Evolutionary conservation across 225 moss, liverwort and hornwort genomes (phyloP).

Genomic region (Neckera pumila): DNA sequence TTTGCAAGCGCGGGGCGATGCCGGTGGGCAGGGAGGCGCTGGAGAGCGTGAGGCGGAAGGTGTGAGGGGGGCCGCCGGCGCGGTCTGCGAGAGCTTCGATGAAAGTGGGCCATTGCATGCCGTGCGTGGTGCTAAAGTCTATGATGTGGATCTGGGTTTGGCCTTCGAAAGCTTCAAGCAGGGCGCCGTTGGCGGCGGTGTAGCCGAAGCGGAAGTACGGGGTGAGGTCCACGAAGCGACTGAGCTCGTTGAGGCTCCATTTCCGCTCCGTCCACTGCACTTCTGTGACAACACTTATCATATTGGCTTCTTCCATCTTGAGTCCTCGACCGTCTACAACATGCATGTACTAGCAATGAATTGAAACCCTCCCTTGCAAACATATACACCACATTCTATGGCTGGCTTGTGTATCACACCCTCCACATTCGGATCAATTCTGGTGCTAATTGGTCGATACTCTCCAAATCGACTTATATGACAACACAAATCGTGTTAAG

Average conservation of each 20-base stretch:
- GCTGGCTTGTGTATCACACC: not conserved
- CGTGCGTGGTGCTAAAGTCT: constrained; percentile 64
- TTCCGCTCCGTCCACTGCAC: constrained; percentile 33
- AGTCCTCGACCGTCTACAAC: not conserved
- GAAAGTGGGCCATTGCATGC: constrained; percentile 82
- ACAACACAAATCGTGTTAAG: not conserved
- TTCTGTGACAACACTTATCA: constrained; percentile 9
- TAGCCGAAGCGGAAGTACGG: constrained; percentile 79
- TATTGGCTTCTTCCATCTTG: not conserved
- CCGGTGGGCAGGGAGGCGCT: constrained; percentile 21
- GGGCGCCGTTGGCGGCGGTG: constrained; percentile 63
- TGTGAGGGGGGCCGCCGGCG: constrained; percentile 44
- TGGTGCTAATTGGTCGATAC: not conserved
- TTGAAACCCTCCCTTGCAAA: not conserved
- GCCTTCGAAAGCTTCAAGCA: constrained; percentile 63
- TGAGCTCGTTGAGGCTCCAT: constrained; percentile 48
- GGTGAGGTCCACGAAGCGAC: constrained; percentile 53
- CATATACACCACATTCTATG: not conserved
- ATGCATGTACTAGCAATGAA: not conserved
- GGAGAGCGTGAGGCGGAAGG: constrained; percentile 60
- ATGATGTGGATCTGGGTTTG: constrained; percentile 50
- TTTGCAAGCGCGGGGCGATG: constrained; percentile 35
- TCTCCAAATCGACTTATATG: not conserved
- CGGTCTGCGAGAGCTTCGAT: constrained; percentile 70
- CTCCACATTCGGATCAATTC: not conserved